Conservation (phyloP, 495 filamentous ascomycete species). For the Rostrohypoxylon terebratum region DNA sequence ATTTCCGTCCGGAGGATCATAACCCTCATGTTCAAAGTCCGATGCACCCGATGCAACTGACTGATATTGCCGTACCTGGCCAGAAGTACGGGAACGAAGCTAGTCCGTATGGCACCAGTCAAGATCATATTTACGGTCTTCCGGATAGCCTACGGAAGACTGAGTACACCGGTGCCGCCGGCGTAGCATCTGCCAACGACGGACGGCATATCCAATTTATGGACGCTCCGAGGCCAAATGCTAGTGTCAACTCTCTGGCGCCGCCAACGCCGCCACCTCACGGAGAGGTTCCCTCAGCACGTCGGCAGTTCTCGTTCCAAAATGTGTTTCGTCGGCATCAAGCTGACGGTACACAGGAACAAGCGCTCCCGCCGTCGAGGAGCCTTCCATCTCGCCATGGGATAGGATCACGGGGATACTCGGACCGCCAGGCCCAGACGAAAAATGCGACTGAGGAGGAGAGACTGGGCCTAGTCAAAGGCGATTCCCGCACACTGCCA, state of each 20-base stretch:
- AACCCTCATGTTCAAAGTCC: conserved; percentile 57
- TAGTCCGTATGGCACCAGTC: conserved; percentile 52
- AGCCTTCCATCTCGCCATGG: conserved; percentile 53
- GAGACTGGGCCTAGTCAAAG: conserved; percentile 83
- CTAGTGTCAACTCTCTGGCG: conserved; percentile 48
- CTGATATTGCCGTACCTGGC: conserved; percentile 67
- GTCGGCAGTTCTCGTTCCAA: conserved; percentile 92
- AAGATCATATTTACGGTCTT: conserved; percentile 46
- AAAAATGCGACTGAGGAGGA: conserved; percentile 87
- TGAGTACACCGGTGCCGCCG: conserved; percentile 54
- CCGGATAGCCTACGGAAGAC: conserved; percentile 47
- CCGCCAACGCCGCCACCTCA: conserved; percentile 65
- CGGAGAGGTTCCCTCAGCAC: conserved; percentile 53
- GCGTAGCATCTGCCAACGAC: conserved; percentile 49
- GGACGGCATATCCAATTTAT: conserved; percentile 58
- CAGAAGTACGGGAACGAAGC: conserved; percentile 59
- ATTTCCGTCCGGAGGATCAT: conserved; percentile 49
- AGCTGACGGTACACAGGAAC: conserved; percentile 51
- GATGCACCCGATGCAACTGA: conserved; percentile 70
- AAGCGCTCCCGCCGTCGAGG: conserved; percentile 39
- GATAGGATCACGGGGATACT: conserved; percentile 62
- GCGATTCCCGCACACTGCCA: conserved; percentile 67
- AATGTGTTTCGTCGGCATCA: conserved; percentile 73
- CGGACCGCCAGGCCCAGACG: conserved; percentile 54
- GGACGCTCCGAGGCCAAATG: conserved; percentile 42